Percentiles rank a stretch among this genome's conserved stretches.
Conservation (phyloP, 1,139 yeast genomes). For the Kurtzmaniella quercitrusa region DNA sequence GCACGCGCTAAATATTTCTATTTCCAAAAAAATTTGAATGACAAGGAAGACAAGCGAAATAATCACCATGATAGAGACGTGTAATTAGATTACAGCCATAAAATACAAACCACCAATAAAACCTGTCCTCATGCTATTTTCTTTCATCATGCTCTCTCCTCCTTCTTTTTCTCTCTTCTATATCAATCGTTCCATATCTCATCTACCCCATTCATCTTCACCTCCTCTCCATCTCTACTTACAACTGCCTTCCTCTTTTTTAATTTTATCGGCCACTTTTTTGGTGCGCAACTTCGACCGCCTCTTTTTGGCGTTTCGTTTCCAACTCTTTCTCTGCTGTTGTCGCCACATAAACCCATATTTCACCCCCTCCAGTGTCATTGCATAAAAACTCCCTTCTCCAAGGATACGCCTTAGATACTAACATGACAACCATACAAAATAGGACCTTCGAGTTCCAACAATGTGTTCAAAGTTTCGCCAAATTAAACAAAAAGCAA, state of each 20-base stretch:
- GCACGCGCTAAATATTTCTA: no score
- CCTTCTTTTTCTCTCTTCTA: no score
- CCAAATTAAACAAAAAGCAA: conserved; percentile 45
- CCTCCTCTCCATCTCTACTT: neutral
- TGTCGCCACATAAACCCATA: neutral
- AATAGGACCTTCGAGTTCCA: conserved; percentile 85
- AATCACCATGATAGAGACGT: no score
- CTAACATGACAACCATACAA: conserved; percentile 37
- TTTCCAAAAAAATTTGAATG: no score
- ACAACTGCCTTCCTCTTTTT: neutral
- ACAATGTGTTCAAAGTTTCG: conserved; percentile 72
- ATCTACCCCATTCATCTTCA: no score
- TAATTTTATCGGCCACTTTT: neutral
- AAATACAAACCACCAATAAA: no score
- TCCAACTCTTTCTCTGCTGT: neutral
- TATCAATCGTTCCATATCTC: no score
- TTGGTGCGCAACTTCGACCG: neutral
- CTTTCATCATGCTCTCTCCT: no score
- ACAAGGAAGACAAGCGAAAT: no score
- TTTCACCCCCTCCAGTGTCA: neutral
- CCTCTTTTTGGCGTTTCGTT: neutral
- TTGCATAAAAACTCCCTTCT: neutral
- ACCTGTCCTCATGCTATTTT: no score
- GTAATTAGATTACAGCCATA: no score
- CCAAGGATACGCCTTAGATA: conserved; percentile 6